Base-by-base conservation (phyloP, 78 protist species). In the Trichosphaerium sp. region DNA sequence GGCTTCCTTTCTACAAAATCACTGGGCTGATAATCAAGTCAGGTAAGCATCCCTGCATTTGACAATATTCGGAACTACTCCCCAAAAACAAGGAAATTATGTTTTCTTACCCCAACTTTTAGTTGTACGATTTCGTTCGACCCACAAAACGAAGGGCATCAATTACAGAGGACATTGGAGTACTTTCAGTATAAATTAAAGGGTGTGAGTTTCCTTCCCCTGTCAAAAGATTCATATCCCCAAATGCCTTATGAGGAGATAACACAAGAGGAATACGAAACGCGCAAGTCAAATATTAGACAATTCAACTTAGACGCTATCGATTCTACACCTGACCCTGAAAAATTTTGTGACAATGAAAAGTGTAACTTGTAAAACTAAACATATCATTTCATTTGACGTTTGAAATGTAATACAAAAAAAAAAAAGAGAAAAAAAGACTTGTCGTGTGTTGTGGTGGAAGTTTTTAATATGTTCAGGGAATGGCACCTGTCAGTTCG, bases 1-100 rank as follows among this genome's bases (percentile, higher is more conserved):
- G 2, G 96, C 95, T 0, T 26, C 93, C 34, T 90, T 90, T 37
- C 65, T 88, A 40, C 95, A 90, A 63, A 63, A 66, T 11, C 49
- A 88, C 54, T 92, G 96, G 94, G 87, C 92, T 0, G 94, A 92
- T 56, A 92, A 91, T 18, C 92, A 88, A 59, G 84, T 83, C 0
- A 63, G 68, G 4, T n/a, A n/a, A n/a, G n/a, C n/a, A n/a, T n/a
- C n/a, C n/a, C n/a, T n/a, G n/a, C n/a, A n/a, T n/a, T n/a, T n/a
- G n/a, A n/a, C n/a, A n/a, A n/a, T n/a, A n/a, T n/a, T n/a, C n/a
- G n/a, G n/a, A n/a, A n/a, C n/a, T n/a, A n/a, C n/a, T n/a, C n/a
- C n/a, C n/a, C n/a, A n/a, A n/a, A n/a, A n/a, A n/a, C n/a, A n/a
- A n/a, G n/a, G n/a, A n/a, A 44, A 44, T n/a, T n/a, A n/a, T n/a